Base-by-base conservation (phyloP, 2,329 filamentous ascomycete species). In the Fusarium sambucinum region DNA sequence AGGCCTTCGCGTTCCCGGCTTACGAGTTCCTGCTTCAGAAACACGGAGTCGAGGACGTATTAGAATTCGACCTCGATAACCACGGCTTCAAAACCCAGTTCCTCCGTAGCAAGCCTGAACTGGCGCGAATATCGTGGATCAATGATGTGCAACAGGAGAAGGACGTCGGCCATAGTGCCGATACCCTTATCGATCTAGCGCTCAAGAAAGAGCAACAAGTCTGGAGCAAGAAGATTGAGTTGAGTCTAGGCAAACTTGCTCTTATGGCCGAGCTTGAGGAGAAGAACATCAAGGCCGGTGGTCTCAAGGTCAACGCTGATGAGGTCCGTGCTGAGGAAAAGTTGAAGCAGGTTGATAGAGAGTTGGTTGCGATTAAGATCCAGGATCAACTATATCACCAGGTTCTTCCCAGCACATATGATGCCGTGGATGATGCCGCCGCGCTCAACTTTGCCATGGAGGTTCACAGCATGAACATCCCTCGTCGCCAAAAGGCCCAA, bases 181-280 rank as follows among this genome's bases (percentile, higher is more conserved):
- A 88, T 41, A 91, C 90, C 1, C 84, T 99, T 46, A 82, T 92
- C 42, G 82, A 87, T 10, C 84, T 94, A 21, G 94, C 92, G 1
- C 81, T 90, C 21, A 84, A 85, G 50, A 87, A 89, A 55, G 94
- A 97, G 77, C 86, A 88, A 53, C 91, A 94, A 72, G 81, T 96
- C 6, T 98, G 95, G 95, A 93, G 89, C 80, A 96, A 97, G 82
- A 96, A 96, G 78, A 92, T 97, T 33, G 92, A 98, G 79, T 83
- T 98, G 27, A 97, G 93, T 62, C 84, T 99, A 38, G 92, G 92
- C 35, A 98, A 97, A 79, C 85, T 99, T 46, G 87, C 90, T 17
- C 84, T 89, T 55, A 80, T 97, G 69, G 92, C 92, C 17, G 87
- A 89, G 38, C 83, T 81, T 10, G 78, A 81, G 53, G 75, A 73